Base-by-base conservation (phyloP, 148 eudicot genomes). In the Cornus controversa region DNA sequence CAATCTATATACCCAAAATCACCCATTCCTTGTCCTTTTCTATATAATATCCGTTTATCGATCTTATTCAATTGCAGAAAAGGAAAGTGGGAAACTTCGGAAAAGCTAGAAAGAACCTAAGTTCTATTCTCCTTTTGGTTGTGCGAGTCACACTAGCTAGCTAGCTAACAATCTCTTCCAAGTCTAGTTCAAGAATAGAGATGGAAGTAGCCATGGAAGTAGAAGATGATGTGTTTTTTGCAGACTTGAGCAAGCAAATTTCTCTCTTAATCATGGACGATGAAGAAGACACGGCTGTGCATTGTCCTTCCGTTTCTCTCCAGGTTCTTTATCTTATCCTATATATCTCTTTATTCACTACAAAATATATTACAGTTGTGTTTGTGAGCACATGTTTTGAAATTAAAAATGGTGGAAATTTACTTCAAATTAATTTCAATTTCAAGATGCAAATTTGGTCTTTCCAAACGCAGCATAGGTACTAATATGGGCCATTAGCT, bases 251-350 rank as follows among this genome's bases (percentile, higher is more conserved):
- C 84, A 88, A 85, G 79, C 98, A 89, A 80, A 90, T 93, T 73
- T 91, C 92, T 69, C 91, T 91, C 58, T 81, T 93, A 3, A 90
- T 93, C 69, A 91, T 90, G 87, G 98, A 93, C 31, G 96, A 91
- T 37, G 93, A 90, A 22, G 85, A 89, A 3, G 86, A 53, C 13
- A 14, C 58, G 6, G 72, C 80, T 76, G 53, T 84, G 11, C 90
- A 69, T 69, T 80, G n/a, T 69, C 69, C 90, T 72, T 83, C 89
- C 5, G 57, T 77, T 79, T 82, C 87, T 75, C 82, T 76, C 65
- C 94, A 89, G 91, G 93, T 88, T 79, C 28, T 24, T 66, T 28
- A 42, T 24, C n/a, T 9, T 36, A 45, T 40, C 45, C 45, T 40
- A 40, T 40, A 40, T 40, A 53, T 60, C 58, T n/a, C 69, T 74